These are phyloP conservation scores for Graphiopsis chlorocephala DNA, from an alignment of 2,329 filamentous ascomycete species.

Conservation along the genomic window DNA sequence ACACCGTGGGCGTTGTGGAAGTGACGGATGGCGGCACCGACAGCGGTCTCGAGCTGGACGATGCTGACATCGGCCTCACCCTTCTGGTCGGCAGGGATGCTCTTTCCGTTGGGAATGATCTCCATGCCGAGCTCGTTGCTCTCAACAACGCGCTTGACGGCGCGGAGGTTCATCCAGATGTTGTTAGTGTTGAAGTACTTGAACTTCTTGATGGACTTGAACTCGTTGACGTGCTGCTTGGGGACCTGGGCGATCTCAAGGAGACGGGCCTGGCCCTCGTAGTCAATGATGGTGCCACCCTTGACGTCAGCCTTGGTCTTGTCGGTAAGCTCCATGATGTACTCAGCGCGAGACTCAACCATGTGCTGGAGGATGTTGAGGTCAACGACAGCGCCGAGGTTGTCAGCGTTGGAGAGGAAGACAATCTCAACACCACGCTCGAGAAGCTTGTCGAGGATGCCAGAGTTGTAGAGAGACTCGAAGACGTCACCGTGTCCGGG, in stretches of 20 bases:
- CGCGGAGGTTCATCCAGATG: constrained; percentile 98
- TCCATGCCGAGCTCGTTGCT: constrained; percentile 98
- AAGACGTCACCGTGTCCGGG: constrained; percentile 99
- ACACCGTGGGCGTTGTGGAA: constrained; percentile 98
- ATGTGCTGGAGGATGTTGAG: constrained; percentile 98
- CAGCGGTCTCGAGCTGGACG: constrained; percentile 96
- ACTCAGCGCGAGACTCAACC: constrained; percentile 94
- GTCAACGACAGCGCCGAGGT: constrained; percentile 95
- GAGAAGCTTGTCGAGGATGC: constrained; percentile 93
- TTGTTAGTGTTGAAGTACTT: constrained; percentile 99
- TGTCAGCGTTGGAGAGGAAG: constrained; percentile 99
- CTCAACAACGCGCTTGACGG: constrained; percentile 98
- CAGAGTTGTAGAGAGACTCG: constrained; percentile 99
- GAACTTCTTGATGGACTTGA: constrained; percentile 99
- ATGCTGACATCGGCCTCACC: constrained; percentile 97
- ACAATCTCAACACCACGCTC: constrained; percentile 94
- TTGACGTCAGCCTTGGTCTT: constrained; percentile 99
- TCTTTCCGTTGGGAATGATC: constrained; percentile 99
- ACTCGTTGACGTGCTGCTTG: constrained; percentile 99
- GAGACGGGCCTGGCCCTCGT: constrained; percentile 92
- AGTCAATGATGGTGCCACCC: constrained; percentile 99
- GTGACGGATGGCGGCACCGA: constrained; percentile 97
- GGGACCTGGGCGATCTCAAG: constrained; percentile 98
- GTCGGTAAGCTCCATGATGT: constrained; percentile 99
- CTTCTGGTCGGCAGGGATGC: constrained; percentile 98